These are phyloP conservation scores for Lasiosphaeriaceae sp. DNA, from an alignment of 495 filamentous ascomycete genomes.

Conservation along the genomic window DNA sequence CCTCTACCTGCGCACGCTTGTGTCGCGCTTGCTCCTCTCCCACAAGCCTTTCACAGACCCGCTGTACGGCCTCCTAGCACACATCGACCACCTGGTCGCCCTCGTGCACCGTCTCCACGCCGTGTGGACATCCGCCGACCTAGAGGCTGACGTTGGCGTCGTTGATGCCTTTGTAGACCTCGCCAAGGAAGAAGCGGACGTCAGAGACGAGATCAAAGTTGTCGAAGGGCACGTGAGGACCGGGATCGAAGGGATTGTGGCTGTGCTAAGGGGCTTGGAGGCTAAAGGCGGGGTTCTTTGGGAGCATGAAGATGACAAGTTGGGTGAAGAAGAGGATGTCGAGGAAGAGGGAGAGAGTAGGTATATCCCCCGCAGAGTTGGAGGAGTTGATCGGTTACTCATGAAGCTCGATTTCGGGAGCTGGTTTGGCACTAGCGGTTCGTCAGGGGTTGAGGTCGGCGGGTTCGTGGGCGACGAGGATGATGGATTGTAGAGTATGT, in stretches of 20 bases:
- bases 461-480: neutral
- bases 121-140: conserved; percentile 68
- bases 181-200: conserved; percentile 60
- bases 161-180: conserved; percentile 70
- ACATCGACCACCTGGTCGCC: conserved; percentile 73
- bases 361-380: conserved; percentile 62
- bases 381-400: conserved; percentile 71
- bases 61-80: conserved; percentile 65
- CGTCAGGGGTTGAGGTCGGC: neutral
- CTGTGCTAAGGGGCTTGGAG: conserved; percentile 41
- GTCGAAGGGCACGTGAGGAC: conserved; percentile 50
- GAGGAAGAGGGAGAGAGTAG: conserved; percentile 4
- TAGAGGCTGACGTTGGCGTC: conserved; percentile 74
- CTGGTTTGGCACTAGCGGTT: conserved; percentile 34
- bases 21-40: conserved; percentile 66
- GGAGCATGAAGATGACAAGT: conserved; percentile 22
- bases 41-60: conserved; percentile 63
- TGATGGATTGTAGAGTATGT: neutral
- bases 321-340: conserved; percentile 14
- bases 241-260: conserved; percentile 61
- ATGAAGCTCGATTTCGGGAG: conserved; percentile 78
- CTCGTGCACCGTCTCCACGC: conserved; percentile 66
- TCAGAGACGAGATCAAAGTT: conserved; percentile 53
- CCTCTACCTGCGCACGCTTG: conserved; percentile 63
- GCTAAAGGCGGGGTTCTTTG: conserved; percentile 3